Percentiles rank a stretch among this genome's conserved stretches.
These are phyloP conservation scores for Pyricularia sp. DNA, from an alignment of 2,329 filamentous ascomycete genomes.

Conservation along the genomic window DNA sequence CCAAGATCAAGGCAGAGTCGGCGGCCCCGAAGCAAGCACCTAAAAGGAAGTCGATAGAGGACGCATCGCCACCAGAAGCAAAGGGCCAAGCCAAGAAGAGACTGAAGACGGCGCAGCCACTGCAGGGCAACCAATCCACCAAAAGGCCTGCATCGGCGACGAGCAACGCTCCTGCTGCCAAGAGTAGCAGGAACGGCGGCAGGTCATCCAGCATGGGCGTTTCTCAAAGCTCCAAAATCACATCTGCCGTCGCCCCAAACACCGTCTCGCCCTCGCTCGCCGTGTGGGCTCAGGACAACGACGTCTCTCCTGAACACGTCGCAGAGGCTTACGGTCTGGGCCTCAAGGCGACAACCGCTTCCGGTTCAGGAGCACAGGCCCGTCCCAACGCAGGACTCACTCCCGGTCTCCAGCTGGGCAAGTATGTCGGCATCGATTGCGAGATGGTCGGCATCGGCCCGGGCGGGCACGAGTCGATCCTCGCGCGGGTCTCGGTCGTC, in stretches of 20 bases:
- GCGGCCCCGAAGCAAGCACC: constrained; percentile 18
- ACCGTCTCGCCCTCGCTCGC: constrained; percentile 39
- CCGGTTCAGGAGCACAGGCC: constrained; percentile 23
- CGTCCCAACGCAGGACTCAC: constrained; percentile 52
- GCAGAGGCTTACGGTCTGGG: constrained; percentile 49
- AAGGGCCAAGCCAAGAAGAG: constrained; percentile 16
- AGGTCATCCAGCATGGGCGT: constrained; percentile 35
- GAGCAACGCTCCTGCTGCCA: not conserved
- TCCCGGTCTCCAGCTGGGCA: constrained; percentile 56
- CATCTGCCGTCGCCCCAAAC: constrained; percentile 18
- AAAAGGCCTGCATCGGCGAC: constrained; percentile 2
- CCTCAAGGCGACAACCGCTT: constrained; percentile 26
- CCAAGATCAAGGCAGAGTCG: constrained; percentile 38
- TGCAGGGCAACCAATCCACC: constrained; percentile 8
- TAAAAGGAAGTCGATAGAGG: constrained; percentile 22
- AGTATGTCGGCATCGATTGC: constrained; percentile 88
- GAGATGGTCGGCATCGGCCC: constrained; percentile 91
- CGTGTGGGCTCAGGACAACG: constrained; percentile 48
- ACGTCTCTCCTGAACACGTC: constrained; percentile 45
- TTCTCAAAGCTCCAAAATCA: constrained; percentile 34
- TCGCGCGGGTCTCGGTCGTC: constrained; percentile 80
- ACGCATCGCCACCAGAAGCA: constrained; percentile 14
- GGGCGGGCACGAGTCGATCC: constrained; percentile 54
- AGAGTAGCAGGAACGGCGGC: not conserved
- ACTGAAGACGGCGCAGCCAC: constrained; percentile 7